Percentiles rank a stretch among this genome's conserved stretches.
Evolutionary conservation across 2,329 filamentous ascomycete species (phyloP).

Genomic region (Endoconidiophora polonica): DNA sequence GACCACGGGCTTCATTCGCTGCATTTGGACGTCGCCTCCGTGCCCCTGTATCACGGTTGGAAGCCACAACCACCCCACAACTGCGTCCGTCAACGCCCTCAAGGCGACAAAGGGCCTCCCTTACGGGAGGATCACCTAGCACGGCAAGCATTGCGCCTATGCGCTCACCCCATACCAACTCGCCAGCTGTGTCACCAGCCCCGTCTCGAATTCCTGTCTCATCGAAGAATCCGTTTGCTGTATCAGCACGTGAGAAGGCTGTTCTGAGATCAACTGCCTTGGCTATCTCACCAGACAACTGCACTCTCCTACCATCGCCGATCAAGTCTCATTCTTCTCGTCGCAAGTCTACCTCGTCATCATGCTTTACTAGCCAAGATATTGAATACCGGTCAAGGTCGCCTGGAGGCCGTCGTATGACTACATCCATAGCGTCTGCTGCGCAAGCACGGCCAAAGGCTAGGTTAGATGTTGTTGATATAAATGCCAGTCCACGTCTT

Average conservation of each 20-base stretch:
- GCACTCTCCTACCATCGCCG: too few relatives aligned
- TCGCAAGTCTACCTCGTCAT: too few relatives aligned
- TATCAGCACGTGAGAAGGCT: background rate
- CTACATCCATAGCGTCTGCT: background rate
- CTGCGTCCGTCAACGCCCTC: background rate
- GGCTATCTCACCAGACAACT: background rate
- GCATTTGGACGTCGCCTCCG: conserved; percentile 24
- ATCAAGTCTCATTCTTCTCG: too few relatives aligned
- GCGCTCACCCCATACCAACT: conserved; percentile 14
- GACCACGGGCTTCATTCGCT: conserved; percentile 7
- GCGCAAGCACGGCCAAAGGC: background rate
- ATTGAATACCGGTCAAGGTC: background rate
- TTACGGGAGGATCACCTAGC: background rate
- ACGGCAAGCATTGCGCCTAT: conserved; percentile 17
- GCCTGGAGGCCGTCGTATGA: background rate
- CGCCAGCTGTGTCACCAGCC: background rate
- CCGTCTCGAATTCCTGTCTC: conserved; percentile 2
- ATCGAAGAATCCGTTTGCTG: conserved; percentile 9
- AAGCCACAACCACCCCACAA: background rate
- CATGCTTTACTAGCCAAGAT: background rate
- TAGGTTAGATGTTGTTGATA: conserved; percentile 15
- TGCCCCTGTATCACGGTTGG: conserved; percentile 21
- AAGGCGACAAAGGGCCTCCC: too few relatives aligned
- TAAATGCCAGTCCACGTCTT: conserved; percentile 32
- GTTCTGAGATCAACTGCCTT: background rate